Conservation (phyloP, 257 asterid genomes). For the Gynochthodes officinalis region DNA sequence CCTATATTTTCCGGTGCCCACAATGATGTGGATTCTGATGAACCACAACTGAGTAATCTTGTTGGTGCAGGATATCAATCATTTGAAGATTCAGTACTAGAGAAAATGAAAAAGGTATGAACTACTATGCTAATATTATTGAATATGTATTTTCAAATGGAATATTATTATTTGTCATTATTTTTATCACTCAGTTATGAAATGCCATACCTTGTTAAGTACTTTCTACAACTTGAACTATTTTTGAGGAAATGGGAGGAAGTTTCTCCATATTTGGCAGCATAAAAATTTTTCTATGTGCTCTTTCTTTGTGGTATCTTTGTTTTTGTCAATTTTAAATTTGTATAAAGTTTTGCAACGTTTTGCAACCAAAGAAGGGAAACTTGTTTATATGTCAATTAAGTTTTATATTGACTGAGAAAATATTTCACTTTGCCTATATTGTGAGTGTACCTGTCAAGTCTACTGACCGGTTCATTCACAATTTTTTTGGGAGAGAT, state of each 20-base stretch:
- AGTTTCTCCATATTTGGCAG: not conserved
- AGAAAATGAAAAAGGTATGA: constrained; percentile 67
- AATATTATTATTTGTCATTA: not conserved
- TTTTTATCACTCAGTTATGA: not conserved
- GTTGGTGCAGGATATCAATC: constrained; percentile 71
- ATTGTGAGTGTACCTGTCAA: not conserved
- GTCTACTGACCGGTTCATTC: not conserved
- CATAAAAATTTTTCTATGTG: not conserved
- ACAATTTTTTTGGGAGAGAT: not conserved
- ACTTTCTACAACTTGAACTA: not conserved
- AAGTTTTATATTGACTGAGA: not conserved
- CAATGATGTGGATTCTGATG: constrained; percentile 38
- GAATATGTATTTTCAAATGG: not conserved
- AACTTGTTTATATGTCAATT: not conserved
- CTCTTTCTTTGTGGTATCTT: not conserved
- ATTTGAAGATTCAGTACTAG: constrained; percentile 71
- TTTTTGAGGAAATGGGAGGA: not conserved
- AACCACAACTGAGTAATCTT: constrained; percentile 41
- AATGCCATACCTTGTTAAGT: not conserved
- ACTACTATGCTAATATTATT: not conserved
- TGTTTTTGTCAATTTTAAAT: no score
- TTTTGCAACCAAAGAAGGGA: not conserved
- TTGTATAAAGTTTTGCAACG: not conserved
- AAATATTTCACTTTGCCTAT: not conserved
- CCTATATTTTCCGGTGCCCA: constrained; percentile 36